Conservation (phyloP, 148 eudicot species). For the Nyssa sinensis region DNA sequence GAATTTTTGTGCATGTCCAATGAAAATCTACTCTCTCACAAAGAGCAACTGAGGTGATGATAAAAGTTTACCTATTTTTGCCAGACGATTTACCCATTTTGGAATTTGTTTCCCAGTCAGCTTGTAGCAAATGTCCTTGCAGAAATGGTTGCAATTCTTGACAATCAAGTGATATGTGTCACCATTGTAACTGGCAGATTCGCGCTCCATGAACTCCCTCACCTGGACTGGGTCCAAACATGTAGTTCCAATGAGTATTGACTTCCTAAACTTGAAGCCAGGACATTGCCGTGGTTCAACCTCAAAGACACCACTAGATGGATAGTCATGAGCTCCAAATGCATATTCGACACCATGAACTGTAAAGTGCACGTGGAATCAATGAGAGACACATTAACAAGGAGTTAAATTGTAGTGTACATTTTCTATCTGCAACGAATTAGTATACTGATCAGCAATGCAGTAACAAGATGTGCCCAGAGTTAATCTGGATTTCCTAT, state of each 20-base stretch:
- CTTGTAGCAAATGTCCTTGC: slow-evolving; percentile 74
- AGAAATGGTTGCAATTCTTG: slow-evolving; percentile 90
- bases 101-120: slow-evolving; percentile 79
- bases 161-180: slow-evolving; percentile 81
- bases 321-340: slow-evolving; percentile 90
- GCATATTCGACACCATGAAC: slow-evolving; percentile 96
- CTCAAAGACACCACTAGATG: slow-evolving; percentile 86
- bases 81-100: slow-evolving; percentile 87
- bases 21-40: background rate
- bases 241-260: slow-evolving; percentile 75
- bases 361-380: slow-evolving; percentile 20
- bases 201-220: slow-evolving; percentile 77
- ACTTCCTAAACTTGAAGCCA: slow-evolving; percentile 78
- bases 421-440: background rate
- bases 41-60: background rate
- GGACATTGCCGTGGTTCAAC: slow-evolving; percentile 93
- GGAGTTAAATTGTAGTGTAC: background rate
- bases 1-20: background rate
- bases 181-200: slow-evolving; percentile 73
- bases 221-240: slow-evolving; percentile 57
- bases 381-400: background rate
- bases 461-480: background rate
- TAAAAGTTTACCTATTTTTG: slow-evolving; percentile 58
- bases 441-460: background rate
- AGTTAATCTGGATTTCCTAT: background rate